Percentiles rank a stretch among this genome's conserved stretches.
Evolutionary conservation across 108 stramenopile species (phyloP).

Genomic region (Cylindrotheca closterium): DNA sequence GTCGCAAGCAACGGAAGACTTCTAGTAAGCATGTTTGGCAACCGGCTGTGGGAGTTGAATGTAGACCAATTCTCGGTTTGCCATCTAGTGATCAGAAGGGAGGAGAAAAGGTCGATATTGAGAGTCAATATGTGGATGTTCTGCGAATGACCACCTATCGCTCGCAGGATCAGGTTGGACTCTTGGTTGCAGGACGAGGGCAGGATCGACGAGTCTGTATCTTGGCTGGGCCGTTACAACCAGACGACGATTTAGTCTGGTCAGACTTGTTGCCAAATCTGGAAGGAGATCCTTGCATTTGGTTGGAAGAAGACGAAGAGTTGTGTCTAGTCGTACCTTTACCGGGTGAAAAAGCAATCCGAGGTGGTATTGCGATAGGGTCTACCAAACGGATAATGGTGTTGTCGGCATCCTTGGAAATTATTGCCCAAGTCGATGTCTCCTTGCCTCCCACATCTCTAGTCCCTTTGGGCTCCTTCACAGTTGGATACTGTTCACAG

Average conservation of each 20-base stretch:
- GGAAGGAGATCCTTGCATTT: conserved; percentile 37
- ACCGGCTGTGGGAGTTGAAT: conserved; percentile 18
- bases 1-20: conserved; percentile 1
- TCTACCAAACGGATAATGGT: conserved; percentile 71
- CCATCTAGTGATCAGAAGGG: neutral
- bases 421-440: conserved; percentile 46
- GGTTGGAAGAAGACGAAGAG: conserved; percentile 67
- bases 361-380: conserved; percentile 59
- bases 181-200: conserved; percentile 44
- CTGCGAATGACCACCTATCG: conserved; percentile 45
- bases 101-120: neutral
- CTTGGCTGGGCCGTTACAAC: conserved; percentile 41
- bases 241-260: conserved; percentile 21
- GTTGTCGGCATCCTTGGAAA: conserved; percentile 43
- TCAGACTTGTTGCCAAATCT: conserved; percentile 34
- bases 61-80: conserved; percentile 50
- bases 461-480: conserved; percentile 72
- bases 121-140: conserved; percentile 53
- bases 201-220: conserved; percentile 45
- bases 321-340: conserved; percentile 54
- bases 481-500: conserved; percentile 64
- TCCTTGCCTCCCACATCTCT: conserved; percentile 41
- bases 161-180: conserved; percentile 35
- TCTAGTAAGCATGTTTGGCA: too few species aligned
- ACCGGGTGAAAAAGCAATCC: conserved; percentile 40